Conservation (phyloP, 1,284 basidiomycete genomes). For the Boletus semigastroideus region DNA sequence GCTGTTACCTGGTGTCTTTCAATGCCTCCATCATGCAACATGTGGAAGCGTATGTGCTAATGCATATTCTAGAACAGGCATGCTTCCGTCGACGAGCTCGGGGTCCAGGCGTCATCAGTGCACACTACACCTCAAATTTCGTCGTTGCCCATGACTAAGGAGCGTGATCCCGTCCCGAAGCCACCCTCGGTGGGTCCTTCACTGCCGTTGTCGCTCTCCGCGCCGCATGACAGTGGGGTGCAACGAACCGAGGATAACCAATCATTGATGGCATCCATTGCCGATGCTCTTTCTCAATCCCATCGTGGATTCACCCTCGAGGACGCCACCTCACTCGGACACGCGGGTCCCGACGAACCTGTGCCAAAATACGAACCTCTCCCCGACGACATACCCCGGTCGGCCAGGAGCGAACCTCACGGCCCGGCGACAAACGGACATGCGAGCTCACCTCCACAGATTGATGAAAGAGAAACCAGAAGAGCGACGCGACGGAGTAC, state of each 20-base stretch:
- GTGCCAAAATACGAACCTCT: constrained; percentile 30
- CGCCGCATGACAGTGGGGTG: constrained; percentile 7
- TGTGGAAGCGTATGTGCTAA: constrained; percentile 14
- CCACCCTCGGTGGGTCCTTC: constrained; percentile 4
- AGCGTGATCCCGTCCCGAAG: neutral
- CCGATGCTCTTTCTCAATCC: constrained; percentile 43
- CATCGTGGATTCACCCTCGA: constrained; percentile 30
- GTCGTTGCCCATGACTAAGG: constrained; percentile 23
- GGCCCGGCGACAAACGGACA: constrained; percentile 21
- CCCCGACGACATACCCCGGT: neutral
- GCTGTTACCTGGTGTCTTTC: constrained; percentile 17
- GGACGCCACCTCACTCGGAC: constrained; percentile 18
- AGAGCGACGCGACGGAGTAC: constrained; percentile 31
- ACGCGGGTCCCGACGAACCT: constrained; percentile 23
- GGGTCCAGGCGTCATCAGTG: constrained; percentile 10
- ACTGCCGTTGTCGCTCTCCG: constrained; percentile 11
- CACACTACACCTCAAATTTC: constrained; percentile 20
- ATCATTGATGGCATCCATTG: constrained; percentile 55
- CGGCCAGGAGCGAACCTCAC: constrained; percentile 19
- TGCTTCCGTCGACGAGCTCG: constrained; percentile 31
- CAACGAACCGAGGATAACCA: constrained; percentile 25
- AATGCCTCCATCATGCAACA: constrained; percentile 10
- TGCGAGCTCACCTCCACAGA: constrained; percentile 2
- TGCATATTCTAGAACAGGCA: constrained; percentile 19
- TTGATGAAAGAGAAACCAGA: constrained; percentile 23